Base-by-base conservation (phyloP, 1,284 basidiomycete species). In the Inonotus hispidus region DNA sequence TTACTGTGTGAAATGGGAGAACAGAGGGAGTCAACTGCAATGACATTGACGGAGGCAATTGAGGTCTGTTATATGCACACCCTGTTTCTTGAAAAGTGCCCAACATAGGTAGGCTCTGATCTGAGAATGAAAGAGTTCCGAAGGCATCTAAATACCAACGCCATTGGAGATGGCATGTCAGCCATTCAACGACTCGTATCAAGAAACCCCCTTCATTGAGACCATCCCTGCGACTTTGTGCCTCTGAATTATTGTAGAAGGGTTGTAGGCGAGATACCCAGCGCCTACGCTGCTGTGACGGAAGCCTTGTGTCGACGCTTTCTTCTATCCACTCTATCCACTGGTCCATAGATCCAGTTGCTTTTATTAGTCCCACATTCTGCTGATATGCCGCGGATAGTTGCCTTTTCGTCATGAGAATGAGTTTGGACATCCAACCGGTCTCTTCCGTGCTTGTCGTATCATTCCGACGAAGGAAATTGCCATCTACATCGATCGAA, bases 1-100 rank as follows among this genome's bases (percentile, higher is more conserved):
- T 60, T 63, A 80, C 79, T 64, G 78, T 83, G 66, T 83, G 80
- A 69, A 86, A 85, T 1, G 83, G 84, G 19, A 86, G 68, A 38
- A 85, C 80, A 10, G 80, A 77, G 1, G 83, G 82, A 1, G 82
- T 72, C 7, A 71, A 71, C 4, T 79, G 79, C 14, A 72, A 67
- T 37, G 74, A 73, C 64, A 79, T 73, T 53, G 70, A 74, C 41
- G 71, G 68, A 14, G 76, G 74, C 60, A 67, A 63, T 49, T 55
- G 65, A 61, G 66, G 73, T 61, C 64, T 68, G 37, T 64, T 25
- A 60, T 67, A 67, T 64, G 47, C 64, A 59, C 63, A 64, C n/a
- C 25, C 45, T 11, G 53, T 10, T n/a, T 16, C 49, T 23, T 23
- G 53, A 8, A 55, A 41, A 8, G 19, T 11, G 37, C 21, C 37